These are phyloP conservation scores for Cymodocea nodosa DNA, from an alignment of 116 monocot genomes.

Conservation along the genomic window DNA sequence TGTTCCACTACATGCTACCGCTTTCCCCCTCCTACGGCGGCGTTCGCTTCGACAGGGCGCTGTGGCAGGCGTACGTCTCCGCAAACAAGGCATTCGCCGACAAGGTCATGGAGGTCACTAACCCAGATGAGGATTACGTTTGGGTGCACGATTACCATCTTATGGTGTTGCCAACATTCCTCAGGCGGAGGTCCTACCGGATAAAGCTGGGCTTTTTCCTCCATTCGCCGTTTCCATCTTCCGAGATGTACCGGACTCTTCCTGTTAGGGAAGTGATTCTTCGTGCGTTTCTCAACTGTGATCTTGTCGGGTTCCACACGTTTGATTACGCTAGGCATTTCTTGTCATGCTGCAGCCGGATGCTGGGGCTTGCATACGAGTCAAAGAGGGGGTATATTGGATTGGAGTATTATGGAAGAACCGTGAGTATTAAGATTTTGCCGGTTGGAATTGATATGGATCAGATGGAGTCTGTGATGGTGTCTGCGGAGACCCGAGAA, in stretches of 20 bases:
- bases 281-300: slow-evolving; percentile 46
- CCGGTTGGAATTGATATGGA: slow-evolving; percentile 53
- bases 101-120: slow-evolving; percentile 23
- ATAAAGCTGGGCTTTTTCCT: slow-evolving; percentile 49
- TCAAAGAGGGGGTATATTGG: slow-evolving; percentile 53
- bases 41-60: slow-evolving; percentile 26
- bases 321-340: slow-evolving; percentile 75
- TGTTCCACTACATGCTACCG: slow-evolving; percentile 60
- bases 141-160: slow-evolving; percentile 76
- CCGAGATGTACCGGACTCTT: slow-evolving; percentile 52
- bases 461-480: slow-evolving; percentile 21
- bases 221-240: slow-evolving; percentile 58
- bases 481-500: slow-evolving; percentile 8
- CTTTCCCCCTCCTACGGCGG: slow-evolving; percentile 17
- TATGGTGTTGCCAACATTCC: slow-evolving; percentile 47
- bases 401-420: slow-evolving; percentile 58
- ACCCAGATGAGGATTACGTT: slow-evolving; percentile 40
- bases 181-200: slow-evolving; percentile 31
- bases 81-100: slow-evolving; percentile 51
- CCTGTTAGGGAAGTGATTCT: slow-evolving; percentile 49
- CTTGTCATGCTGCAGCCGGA: slow-evolving; percentile 48
- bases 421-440: slow-evolving; percentile 51
- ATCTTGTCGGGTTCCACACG: slow-evolving; percentile 67
- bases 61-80: slow-evolving; percentile 42
- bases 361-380: slow-evolving; percentile 55